Conservation (phyloP, 2,329 filamentous ascomycete genomes). For the Cladosporium sphaerospermum region DNA sequence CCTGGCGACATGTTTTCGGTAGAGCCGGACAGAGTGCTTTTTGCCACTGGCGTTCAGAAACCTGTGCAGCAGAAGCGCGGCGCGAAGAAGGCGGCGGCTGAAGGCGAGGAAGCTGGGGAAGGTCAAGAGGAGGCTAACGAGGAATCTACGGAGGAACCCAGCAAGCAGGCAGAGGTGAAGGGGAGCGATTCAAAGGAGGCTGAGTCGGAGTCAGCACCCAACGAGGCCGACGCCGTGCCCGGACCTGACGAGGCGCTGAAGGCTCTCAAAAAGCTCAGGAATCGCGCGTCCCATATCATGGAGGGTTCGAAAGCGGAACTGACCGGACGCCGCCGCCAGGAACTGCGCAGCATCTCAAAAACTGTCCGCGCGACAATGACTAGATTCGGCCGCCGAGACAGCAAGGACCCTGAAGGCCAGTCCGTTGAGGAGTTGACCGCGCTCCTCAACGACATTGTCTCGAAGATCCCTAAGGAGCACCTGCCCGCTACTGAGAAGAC, state of each 20-base stretch:
- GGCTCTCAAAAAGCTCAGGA: constrained; percentile 49
- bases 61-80: constrained; percentile 21
- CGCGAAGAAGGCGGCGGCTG: constrained; percentile 11
- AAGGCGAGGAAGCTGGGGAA: constrained; percentile 18
- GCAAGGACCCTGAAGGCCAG: constrained; percentile 11
- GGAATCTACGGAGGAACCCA: constrained; percentile 16
- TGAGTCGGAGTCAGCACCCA: constrained; percentile 9
- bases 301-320: constrained; percentile 45
- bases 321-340: constrained; percentile 66
- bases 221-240: constrained; percentile 12
- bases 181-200: constrained; percentile 17
- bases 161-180: constrained; percentile 7
- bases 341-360: constrained; percentile 65
- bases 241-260: constrained; percentile 28
- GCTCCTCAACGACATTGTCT: constrained; percentile 32
- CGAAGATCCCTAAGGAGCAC: constrained; percentile 40
- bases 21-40: constrained; percentile 80
- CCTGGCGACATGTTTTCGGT: constrained; percentile 98
- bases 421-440: constrained; percentile 30
- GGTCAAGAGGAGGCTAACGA: constrained; percentile 9
- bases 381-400: constrained; percentile 35
- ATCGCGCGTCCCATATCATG: constrained; percentile 56
- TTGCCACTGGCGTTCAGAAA: constrained; percentile 66
- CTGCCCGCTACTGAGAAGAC: constrained; percentile 15
- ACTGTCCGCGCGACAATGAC: constrained; percentile 58